A percentile compares a stretch with the other conserved stretches of the same genome.
Evolutionary conservation across 345 rosid genomes (phyloP).

Genomic region (Citrus glauca): DNA sequence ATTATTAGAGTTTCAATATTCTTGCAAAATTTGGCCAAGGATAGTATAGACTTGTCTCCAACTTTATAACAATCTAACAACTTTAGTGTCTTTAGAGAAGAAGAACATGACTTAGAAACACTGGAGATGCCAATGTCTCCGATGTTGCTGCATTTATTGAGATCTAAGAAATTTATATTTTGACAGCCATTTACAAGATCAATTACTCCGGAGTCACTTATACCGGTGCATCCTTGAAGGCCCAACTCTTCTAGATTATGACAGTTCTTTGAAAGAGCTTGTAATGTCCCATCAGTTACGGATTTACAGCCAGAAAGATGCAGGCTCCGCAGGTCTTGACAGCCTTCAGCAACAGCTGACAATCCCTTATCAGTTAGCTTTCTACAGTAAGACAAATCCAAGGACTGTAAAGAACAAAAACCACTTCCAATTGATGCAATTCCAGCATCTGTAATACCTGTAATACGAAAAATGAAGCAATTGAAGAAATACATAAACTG

Average conservation of each 20-base stretch:
- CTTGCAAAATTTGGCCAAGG: constrained; percentile 62
- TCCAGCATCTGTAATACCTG: constrained; percentile 85
- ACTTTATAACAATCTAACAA: constrained; percentile 78
- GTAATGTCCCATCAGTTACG: constrained; percentile 48
- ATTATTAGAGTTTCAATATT: constrained; percentile 73
- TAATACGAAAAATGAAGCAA: background rate
- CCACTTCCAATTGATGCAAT: constrained; percentile 60
- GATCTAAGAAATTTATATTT: constrained; percentile 54
- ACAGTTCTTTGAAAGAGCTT: constrained; percentile 59
- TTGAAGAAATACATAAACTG: background rate
- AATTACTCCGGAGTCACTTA: constrained; percentile 62
- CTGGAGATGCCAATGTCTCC: constrained; percentile 67
- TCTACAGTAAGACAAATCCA: constrained; percentile 84
- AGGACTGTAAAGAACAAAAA: constrained; percentile 66
- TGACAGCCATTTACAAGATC: constrained; percentile 70
- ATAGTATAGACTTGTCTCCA: constrained; percentile 55
- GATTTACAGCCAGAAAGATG: constrained; percentile 74
- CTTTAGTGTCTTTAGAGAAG: constrained; percentile 69
- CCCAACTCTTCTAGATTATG: constrained; percentile 52
- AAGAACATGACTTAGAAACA: constrained; percentile 61
- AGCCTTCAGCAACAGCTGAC: constrained; percentile 69
- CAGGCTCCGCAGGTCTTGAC: constrained; percentile 54
- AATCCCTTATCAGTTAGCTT: constrained; percentile 85
- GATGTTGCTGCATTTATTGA: constrained; percentile 76
- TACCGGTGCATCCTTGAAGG: constrained; percentile 71